Evolutionary conservation across 495 filamentous ascomycete genomes (phyloP), one percentile per base, ranked within the genome.

Genomic region (Penicillium diatomitis): DNA sequence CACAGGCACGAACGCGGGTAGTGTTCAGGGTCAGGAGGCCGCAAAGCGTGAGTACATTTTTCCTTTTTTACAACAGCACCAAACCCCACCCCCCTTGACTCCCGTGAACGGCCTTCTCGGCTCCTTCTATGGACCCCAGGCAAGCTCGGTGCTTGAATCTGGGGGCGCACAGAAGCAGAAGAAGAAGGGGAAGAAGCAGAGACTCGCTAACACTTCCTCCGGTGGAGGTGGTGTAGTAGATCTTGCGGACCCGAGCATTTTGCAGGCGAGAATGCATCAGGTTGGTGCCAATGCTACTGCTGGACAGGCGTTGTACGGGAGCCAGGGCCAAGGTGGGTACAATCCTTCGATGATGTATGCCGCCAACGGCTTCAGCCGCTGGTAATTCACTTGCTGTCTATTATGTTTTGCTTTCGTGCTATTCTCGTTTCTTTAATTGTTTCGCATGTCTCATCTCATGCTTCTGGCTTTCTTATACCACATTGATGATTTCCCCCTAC

Each of bases 171-270:
- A 80, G 76, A 95, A 95, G 84, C 86, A 90, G 82, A 95, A 92
- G 87, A 95, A 95, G 87, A 95, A 95, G 86, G 88, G 87, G 81
- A 95, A 94, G 83, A 92, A 94, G 86, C 89, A 94, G 76, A 94
- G 88, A 84, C 88, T 95, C 85, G 90, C 90, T 92, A 94, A 95
- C 87, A 95, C 90, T 91, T 95, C 89, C 86, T 92, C 89, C 83
- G 91, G 87, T 80, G 88, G 88, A 80, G 88, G 88, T 77, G 88
- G 85, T 79, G 82, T 95, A 88, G 89, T 94, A 78, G 88, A 96
- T 90, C 86, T 95, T 90, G 87, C 86, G 78, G 90, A 96, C 86
- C 88, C 91, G 76, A 96, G 89, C 79, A 95, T 97, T 79, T 83
- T 99, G 78, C 92, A 96, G 76, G 88, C 87, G 70, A 86, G 92